phyloP scores from a whole-genome alignment of 164 flowering plant species.

The Stephania japonica region DNA sequence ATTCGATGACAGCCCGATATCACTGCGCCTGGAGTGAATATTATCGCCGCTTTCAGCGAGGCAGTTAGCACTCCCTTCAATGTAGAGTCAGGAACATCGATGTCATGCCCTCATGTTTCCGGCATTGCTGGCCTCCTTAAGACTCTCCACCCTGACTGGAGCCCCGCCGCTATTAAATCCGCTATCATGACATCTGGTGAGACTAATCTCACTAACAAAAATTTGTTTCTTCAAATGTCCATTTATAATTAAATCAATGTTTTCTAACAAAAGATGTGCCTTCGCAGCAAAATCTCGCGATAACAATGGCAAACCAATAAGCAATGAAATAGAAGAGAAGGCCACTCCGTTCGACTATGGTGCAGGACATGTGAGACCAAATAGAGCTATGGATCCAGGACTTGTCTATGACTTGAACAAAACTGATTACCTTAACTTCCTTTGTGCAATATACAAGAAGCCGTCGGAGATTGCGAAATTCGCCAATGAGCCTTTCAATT shows the following conservation, averaged over 20 bases:
- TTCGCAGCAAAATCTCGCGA: constrained; percentile 36
- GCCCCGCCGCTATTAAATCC: constrained; percentile 27
- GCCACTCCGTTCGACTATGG: constrained; percentile 49
- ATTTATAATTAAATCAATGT: too few relatives aligned
- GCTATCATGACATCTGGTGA: constrained; percentile 36
- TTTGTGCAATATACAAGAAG: constrained; percentile 33
- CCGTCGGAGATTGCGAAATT: constrained; percentile 13
- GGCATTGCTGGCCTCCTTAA: constrained; percentile 29
- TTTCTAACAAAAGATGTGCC: too few relatives aligned
- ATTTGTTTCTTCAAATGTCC: too few relatives aligned
- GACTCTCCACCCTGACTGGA: constrained; percentile 25
- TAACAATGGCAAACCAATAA: constrained; percentile 28
- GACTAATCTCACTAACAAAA: constrained; percentile 5
- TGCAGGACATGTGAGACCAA: constrained; percentile 44
- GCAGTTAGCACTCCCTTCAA: constrained; percentile 15
- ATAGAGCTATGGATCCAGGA: constrained; percentile 52
- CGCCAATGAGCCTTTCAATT: constrained; percentile 11
- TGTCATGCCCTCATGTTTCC: constrained; percentile 34
- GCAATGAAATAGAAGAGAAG: constrained; percentile 3
- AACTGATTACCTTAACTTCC: constrained; percentile 42
- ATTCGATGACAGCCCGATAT: constrained; percentile 52
- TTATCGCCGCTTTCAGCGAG: constrained; percentile 50
- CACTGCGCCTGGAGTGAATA: constrained; percentile 64
- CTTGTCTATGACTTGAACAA: constrained; percentile 46
- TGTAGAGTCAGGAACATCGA: constrained; percentile 25